Base-by-base conservation (phyloP, 306 rosid species). In the Corylus avellana region DNA sequence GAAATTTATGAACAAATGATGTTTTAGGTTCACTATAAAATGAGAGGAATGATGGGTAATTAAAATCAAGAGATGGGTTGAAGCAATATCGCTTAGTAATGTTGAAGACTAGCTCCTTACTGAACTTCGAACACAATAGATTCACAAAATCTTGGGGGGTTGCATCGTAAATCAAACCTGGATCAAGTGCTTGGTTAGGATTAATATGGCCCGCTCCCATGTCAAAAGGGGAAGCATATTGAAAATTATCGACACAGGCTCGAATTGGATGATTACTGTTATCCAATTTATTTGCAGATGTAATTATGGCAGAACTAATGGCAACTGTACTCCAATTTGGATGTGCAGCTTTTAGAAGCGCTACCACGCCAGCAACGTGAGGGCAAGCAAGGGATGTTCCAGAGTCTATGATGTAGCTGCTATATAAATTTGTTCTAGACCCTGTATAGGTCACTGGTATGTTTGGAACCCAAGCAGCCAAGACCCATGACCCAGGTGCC, bases 381-480 rank as follows among this genome's bases (percentile, higher is more conserved):
- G 75, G 75, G 57, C 22, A 48, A 71, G 59, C 75, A 20, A 44
- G 1, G 3, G 75, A 48, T 25, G 75, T 71, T 29, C 75, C 61
- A 1, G 46, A 27, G 20, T 3, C 3, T 0, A 70, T 70, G 13
- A 7, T 11, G 14, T 70, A 46, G 56, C 20, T 14, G 22, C 10
- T 55, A 1, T 16, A 55, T 18, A 55, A 55, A 18, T 55, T 14
- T 16, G 4, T 53, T 12, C 18, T 5, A 4, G 18, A 56, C 10
- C 10, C 11, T 56, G 18, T n/a, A 1, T 5, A 6, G 25, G 62
- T 2, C 3, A 7, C 11, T n/a, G 10, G 27, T 2, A 16, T 56
- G 29, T 6, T 71, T 71, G 75, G 75, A 20, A 71, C 22, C 42
- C 44, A 71, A 49, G 59, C 11, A 17, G 53, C 42, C n/a, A 48